A percentile compares a stretch with the other conserved stretches of the same genome.
Evolutionary conservation across 352 stramenopile genomes (phyloP).

Genomic region (Phytopythium litorale): DNA sequence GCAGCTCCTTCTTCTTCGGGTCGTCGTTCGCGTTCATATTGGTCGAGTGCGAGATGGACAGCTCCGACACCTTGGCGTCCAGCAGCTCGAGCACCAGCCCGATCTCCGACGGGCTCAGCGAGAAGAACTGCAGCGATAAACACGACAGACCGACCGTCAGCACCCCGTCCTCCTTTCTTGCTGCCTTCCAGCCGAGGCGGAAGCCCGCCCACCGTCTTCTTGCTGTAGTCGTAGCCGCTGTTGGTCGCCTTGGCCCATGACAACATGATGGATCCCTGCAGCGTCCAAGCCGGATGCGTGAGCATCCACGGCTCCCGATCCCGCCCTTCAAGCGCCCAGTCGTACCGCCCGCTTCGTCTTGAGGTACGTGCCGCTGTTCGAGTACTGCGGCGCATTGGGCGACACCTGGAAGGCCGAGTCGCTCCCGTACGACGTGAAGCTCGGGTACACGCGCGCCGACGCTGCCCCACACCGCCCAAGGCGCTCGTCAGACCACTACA

Average conservation of each 20-base stretch:
- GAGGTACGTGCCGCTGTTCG: constrained; percentile 56
- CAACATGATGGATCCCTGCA: constrained; percentile 77
- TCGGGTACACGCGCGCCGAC: constrained; percentile 67
- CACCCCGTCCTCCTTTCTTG: neutral
- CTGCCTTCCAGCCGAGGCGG: neutral
- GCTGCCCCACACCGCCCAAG: constrained; percentile 13
- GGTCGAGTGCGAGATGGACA: constrained; percentile 70
- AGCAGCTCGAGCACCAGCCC: constrained; percentile 75
- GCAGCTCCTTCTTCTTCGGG: constrained; percentile 43
- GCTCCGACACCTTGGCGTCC: constrained; percentile 53
- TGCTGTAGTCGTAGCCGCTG: constrained; percentile 75
- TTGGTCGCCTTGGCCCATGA: constrained; percentile 74
- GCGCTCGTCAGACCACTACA: neutral
- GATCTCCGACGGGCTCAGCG: constrained; percentile 70
- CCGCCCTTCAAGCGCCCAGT: neutral
- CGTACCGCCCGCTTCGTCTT: constrained; percentile 78
- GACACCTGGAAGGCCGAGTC: constrained; percentile 75
- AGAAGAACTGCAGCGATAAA: constrained; percentile 62
- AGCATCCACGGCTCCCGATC: neutral
- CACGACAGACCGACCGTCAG: constrained; percentile 1
- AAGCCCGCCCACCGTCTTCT: constrained; percentile 54
- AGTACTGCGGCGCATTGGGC: constrained; percentile 66
- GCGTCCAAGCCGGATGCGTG: constrained; percentile 1
- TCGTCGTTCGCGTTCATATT: constrained; percentile 67
- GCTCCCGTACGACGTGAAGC: constrained; percentile 67